phyloP scores from a whole-genome alignment of 169 alveolate genomes.

The Neospora caninum region DNA sequence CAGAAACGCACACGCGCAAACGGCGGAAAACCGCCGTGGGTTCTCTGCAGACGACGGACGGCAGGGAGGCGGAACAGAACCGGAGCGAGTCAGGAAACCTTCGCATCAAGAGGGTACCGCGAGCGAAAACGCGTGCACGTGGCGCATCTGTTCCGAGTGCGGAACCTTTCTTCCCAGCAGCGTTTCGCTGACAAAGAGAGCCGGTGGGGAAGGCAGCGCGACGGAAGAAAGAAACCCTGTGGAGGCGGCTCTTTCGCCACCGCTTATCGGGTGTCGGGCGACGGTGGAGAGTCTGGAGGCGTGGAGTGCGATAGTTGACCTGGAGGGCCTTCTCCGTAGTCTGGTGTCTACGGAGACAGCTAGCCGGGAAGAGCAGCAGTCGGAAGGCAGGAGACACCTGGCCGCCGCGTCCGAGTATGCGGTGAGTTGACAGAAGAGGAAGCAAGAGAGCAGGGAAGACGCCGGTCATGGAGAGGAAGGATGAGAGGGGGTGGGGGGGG shows the following conservation, averaged over 20 bases:
- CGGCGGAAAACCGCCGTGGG: neutral
- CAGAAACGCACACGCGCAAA: neutral
- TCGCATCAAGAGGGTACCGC: no score
- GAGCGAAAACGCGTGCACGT: neutral
- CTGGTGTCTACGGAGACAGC: neutral
- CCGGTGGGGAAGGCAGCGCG: neutral
- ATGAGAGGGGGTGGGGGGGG: no score
- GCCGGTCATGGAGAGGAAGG: no score
- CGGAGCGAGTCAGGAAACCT: no score
- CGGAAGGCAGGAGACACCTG: neutral
- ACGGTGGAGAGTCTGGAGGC: neutral
- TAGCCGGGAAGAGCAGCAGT: neutral
- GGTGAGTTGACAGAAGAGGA: neutral
- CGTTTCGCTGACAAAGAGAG: neutral
- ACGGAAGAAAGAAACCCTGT: neutral
- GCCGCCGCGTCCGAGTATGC: neutral
- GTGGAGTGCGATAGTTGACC: slow-evolving; percentile 24
- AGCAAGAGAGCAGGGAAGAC: no score
- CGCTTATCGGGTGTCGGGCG: neutral
- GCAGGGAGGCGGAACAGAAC: no score
- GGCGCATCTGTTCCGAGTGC: neutral
- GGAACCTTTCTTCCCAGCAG: neutral
- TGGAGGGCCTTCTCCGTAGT: neutral
- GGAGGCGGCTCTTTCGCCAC: neutral
- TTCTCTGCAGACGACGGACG: neutral